Percentiles rank a stretch among this genome's conserved stretches.
Conservation (phyloP, 305 asterid species). For the Stenogyne calaminthoides region DNA sequence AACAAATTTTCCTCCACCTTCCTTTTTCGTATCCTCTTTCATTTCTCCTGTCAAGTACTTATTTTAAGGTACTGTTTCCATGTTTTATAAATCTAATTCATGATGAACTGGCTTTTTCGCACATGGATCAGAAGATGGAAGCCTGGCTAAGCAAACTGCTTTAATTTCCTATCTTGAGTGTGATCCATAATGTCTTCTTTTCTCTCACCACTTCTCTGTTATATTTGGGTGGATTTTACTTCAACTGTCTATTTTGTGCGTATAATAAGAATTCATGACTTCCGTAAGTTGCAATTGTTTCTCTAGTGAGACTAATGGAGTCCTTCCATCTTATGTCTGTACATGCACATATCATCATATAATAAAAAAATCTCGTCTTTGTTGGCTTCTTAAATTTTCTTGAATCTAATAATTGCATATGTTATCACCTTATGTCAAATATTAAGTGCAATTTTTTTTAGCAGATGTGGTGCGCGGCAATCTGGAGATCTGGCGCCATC, state of each 20-base stretch:
- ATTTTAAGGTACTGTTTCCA: background rate
- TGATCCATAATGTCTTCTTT: background rate
- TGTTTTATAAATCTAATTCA: background rate
- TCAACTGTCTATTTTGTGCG: background rate
- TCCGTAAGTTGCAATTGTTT: background rate
- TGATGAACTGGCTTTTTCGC: background rate
- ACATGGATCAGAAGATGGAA: conserved; percentile 9
- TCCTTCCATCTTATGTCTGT: conserved; percentile 20
- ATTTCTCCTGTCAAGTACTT: background rate
- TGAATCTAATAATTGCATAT: conserved; percentile 12
- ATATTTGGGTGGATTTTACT: background rate
- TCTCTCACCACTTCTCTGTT: conserved; percentile 2
- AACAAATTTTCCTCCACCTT: background rate
- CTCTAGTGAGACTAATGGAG: conserved; percentile 11
- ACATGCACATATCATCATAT: conserved; percentile 4
- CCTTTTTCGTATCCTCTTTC: background rate
- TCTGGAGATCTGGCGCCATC: conserved; percentile 77
- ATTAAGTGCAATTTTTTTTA: conserved; percentile 30
- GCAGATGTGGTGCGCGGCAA: conserved; percentile 94
- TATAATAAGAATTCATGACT: conserved; percentile 1
- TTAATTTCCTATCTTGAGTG: background rate
- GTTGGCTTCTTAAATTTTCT: conserved; percentile 3
- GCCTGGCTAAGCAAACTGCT: conserved; percentile 1
- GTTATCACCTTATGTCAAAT: background rate
- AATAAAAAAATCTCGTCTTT: conserved; percentile 14